Evolutionary conservation across 257 asterid species (phyloP).

Genomic region (Nicotiana obtusifolia): DNA sequence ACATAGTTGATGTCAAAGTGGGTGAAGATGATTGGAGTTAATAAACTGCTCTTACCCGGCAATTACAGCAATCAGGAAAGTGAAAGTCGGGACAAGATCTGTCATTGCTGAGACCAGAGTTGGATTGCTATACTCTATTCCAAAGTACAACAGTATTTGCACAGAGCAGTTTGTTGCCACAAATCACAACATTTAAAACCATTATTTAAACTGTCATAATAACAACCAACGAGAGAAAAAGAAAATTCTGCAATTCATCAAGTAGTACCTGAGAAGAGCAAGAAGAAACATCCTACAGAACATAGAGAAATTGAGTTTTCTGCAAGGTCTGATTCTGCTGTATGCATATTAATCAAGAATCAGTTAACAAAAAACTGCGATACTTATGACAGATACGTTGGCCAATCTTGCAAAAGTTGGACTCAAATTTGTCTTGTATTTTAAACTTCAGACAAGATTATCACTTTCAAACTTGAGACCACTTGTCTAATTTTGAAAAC

Average conservation of each 20-base stretch:
- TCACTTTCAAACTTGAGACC: too few species aligned
- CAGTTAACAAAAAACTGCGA: too few species aligned
- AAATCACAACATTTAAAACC: not conserved
- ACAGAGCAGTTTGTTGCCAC: not conserved
- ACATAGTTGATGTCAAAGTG: not conserved
- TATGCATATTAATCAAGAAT: too few species aligned
- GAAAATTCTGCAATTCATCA: not conserved
- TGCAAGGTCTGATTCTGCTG: not conserved
- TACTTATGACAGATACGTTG: too few species aligned
- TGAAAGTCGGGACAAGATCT: conserved; percentile 7
- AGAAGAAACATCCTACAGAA: conserved; percentile 4
- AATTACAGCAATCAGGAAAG: conserved; percentile 5
- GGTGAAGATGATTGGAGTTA: not conserved
- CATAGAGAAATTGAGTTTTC: not conserved
- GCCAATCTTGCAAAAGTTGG: too few species aligned
- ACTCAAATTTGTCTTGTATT: too few species aligned
- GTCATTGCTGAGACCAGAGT: conserved; percentile 12
- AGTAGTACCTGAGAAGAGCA: conserved; percentile 4
- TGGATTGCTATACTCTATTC: conserved; percentile 13
- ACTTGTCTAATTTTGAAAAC: too few species aligned
- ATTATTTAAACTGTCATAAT: not conserved
- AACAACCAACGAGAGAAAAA: not conserved
- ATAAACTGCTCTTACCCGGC: not conserved
- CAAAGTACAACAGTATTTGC: not conserved
- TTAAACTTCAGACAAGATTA: too few species aligned